phyloP scores from a whole-genome alignment of 129 eudicot species.

The Lactuca sativa region DNA sequence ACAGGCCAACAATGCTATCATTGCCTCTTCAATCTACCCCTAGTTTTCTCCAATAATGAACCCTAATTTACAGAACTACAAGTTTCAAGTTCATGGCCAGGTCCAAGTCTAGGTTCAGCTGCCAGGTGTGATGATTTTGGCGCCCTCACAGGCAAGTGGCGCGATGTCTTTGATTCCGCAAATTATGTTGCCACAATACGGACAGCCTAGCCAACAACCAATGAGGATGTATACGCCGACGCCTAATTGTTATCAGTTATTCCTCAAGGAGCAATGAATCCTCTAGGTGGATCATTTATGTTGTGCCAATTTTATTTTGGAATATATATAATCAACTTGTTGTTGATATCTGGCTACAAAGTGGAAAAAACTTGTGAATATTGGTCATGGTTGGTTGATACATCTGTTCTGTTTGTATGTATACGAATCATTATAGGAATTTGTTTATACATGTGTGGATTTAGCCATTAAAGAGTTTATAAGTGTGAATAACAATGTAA shows the following conservation, averaged over 20 bases:
- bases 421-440: slow-evolving; percentile 7
- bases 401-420: slow-evolving; percentile 18
- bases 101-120: slow-evolving; percentile 49
- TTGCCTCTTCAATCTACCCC: slow-evolving; percentile 42
- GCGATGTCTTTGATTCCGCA: slow-evolving; percentile 30
- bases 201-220: slow-evolving; percentile 47
- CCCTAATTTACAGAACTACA: slow-evolving; percentile 40
- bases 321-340: neutral
- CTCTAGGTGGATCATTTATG: slow-evolving; percentile 72
- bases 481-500: slow-evolving; percentile 13
- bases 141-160: slow-evolving; percentile 26
- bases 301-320: neutral
- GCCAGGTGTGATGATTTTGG: slow-evolving; percentile 53
- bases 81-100: slow-evolving; percentile 23
- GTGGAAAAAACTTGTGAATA: slow-evolving; percentile 19
- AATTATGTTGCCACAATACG: slow-evolving; percentile 36
- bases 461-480: slow-evolving; percentile 18
- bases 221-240: slow-evolving; percentile 58
- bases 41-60: slow-evolving; percentile 48
- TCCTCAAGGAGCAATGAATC: slow-evolving; percentile 56
- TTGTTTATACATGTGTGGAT: slow-evolving; percentile 15
- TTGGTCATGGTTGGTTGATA: slow-evolving; percentile 22
- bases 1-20: slow-evolving; percentile 45
- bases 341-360: slow-evolving; percentile 26
- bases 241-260: slow-evolving; percentile 68